Conservation (phyloP, 305 asterid species). For the Caryopteris hybrid region DNA sequence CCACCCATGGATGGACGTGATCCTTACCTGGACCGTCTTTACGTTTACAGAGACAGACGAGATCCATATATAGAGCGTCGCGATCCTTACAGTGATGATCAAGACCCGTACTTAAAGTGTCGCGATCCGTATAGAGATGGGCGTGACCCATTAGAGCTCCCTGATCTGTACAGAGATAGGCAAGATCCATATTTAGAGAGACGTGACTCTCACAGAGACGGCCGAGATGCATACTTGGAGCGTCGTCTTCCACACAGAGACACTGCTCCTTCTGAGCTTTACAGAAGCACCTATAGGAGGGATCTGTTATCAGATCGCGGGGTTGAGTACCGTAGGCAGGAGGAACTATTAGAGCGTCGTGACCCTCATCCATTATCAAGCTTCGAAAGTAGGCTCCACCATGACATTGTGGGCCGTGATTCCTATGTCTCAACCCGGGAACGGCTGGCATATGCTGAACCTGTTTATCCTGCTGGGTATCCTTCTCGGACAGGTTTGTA, state of each 20-base stretch:
- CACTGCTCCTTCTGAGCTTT: slow-evolving; percentile 16
- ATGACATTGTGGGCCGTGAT: slow-evolving; percentile 27
- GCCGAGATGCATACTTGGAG: slow-evolving; percentile 25
- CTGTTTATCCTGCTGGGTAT: slow-evolving; percentile 26
- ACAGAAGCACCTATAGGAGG: slow-evolving; percentile 24
- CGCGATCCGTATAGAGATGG: slow-evolving; percentile 25
- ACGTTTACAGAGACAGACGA: slow-evolving; percentile 24
- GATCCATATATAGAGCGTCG: slow-evolving; percentile 27
- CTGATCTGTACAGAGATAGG: slow-evolving; percentile 20
- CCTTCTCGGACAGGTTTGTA: slow-evolving; percentile 30
- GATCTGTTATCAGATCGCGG: slow-evolving; percentile 6
- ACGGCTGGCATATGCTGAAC: slow-evolving; percentile 23
- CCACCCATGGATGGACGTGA: slow-evolving; percentile 21
- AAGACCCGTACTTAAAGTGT: slow-evolving; percentile 16
- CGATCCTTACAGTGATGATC: slow-evolving; percentile 26
- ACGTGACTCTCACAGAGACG: slow-evolving; percentile 23
- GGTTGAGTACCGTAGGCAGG: slow-evolving; percentile 12
- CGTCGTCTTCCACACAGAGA: slow-evolving; percentile 18
- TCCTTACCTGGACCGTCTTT: slow-evolving; percentile 19
- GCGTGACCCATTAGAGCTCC: slow-evolving; percentile 22
- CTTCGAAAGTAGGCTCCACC: slow-evolving; percentile 27
- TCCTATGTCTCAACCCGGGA: slow-evolving; percentile 29
- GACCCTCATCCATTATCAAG: slow-evolving; percentile 16
- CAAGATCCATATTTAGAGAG: slow-evolving; percentile 9
- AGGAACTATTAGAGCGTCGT: slow-evolving; percentile 17